Evolutionary conservation across 768 basidiomycete genomes (phyloP), one percentile per base, ranked within the genome.

Genomic region (Lyophyllum semitale): DNA sequence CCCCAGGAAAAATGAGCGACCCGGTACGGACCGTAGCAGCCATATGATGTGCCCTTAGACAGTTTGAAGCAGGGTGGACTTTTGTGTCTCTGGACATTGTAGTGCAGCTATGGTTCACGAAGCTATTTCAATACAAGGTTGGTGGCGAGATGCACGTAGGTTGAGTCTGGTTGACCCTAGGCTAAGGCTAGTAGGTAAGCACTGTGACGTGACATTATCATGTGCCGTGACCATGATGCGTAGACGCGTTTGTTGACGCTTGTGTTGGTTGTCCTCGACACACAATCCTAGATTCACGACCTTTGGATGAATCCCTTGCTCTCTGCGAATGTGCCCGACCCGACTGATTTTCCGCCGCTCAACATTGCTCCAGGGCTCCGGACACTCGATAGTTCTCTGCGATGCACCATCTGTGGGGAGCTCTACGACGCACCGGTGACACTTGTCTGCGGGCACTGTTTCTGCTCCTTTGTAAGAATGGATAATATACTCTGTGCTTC

Each of bases 331-430:
- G 73, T 85, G 7, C 67, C 76, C 8, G 91, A 91, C 55, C 86
- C 89, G 0, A 83, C 84, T 11, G 91, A 92, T 65, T 93, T 93
- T 59, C 79, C 87, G 0, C 66, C 66, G n/a, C 52, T 63, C 8
- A 27, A 67, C 6, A 57, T 58, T 29, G 77, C 82, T 3, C 76
- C 82, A 13, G 82, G 83, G n/a, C 73, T 94, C 12, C 77, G 81
- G 23, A 71, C 73, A 26, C 68, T 93, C 17, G 92, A 94, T 60
- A 67, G 77, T 18, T 78, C 86, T 9, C 72, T 89, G 55, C 78
- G 88, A 15, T 94, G 92, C 62, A 78, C 80, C 25, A 91, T 94
- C 51, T 94, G 92, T 65, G 77, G 84, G 35, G 89, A 92, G 55
- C 75, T 86, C 30, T 89, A 83, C 63, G 81, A 81, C 48, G 90